Conservation (phyloP, 2,329 filamentous ascomycete genomes). For the Pseudocercospora macadamiae region DNA sequence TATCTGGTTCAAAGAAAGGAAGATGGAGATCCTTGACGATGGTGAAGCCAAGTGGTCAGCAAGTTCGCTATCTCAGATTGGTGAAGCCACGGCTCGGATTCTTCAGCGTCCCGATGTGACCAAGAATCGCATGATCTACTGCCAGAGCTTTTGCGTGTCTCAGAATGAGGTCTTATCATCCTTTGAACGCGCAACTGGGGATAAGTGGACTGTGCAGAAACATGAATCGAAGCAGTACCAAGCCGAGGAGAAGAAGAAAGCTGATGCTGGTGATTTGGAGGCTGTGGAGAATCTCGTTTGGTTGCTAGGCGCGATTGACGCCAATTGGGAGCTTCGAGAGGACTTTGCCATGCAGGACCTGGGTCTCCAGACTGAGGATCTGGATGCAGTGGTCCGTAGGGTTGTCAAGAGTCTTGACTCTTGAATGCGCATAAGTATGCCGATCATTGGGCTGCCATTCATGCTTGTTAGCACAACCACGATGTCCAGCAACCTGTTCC, state of each 20-base stretch:
- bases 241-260: constrained; percentile 39
- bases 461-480: no score
- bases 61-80: constrained; percentile 57
- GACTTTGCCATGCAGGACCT: constrained; percentile 46
- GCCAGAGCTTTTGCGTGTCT: constrained; percentile 60
- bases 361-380: constrained; percentile 44
- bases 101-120: constrained; percentile 56
- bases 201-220: constrained; percentile 54
- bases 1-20: constrained; percentile 54
- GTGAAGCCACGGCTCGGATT: constrained; percentile 55
- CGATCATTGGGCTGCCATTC: no score
- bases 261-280: constrained; percentile 40
- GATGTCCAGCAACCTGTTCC: no score
- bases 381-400: constrained; percentile 42
- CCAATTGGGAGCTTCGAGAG: constrained; percentile 39
- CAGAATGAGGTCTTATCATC: constrained; percentile 61
- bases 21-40: constrained; percentile 59
- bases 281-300: constrained; percentile 38
- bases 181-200: constrained; percentile 57
- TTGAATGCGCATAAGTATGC: not conserved
- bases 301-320: constrained; percentile 36
- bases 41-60: constrained; percentile 57
- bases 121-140: constrained; percentile 60
- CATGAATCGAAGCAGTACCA: constrained; percentile 39
- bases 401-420: constrained; percentile 32